phyloP scores from a whole-genome alignment of 2,329 filamentous ascomycete genomes.

The Fusarium marasasianum region DNA sequence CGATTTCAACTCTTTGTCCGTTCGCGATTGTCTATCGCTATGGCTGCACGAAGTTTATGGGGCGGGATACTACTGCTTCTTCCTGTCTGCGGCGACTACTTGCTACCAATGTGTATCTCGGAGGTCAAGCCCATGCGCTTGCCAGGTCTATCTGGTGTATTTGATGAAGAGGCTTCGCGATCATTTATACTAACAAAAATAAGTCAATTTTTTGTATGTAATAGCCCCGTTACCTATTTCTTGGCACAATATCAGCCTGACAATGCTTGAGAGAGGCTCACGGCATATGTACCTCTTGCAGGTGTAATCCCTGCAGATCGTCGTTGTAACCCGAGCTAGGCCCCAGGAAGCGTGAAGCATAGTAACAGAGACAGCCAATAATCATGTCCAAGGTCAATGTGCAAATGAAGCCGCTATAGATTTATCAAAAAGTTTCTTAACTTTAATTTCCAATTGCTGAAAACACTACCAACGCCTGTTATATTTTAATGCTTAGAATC shows the following conservation, averaged over 20 bases:
- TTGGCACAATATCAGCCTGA: not conserved
- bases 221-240: no score
- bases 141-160: not conserved
- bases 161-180: fast-evolving
- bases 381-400: fast-evolving
- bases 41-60: no score
- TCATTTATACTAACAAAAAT: no score
- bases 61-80: no score
- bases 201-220: fast-evolving
- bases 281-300: not conserved
- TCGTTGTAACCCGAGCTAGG: not conserved
- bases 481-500: not conserved
- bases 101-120: no score
- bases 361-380: not conserved
- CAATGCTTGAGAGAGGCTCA: not conserved
- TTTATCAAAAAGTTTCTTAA: fast-evolving
- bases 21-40: no score
- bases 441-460: fast-evolving
- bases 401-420: not conserved
- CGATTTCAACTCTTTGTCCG: no score
- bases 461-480: fast-evolving
- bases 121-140: no score
- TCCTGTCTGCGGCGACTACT: no score
- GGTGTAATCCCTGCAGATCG: not conserved
- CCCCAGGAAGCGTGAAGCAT: not conserved